These are phyloP conservation scores for Diaporthe sp. DNA, from an alignment of 2,329 filamentous ascomycete genomes.

Conservation along the genomic window DNA sequence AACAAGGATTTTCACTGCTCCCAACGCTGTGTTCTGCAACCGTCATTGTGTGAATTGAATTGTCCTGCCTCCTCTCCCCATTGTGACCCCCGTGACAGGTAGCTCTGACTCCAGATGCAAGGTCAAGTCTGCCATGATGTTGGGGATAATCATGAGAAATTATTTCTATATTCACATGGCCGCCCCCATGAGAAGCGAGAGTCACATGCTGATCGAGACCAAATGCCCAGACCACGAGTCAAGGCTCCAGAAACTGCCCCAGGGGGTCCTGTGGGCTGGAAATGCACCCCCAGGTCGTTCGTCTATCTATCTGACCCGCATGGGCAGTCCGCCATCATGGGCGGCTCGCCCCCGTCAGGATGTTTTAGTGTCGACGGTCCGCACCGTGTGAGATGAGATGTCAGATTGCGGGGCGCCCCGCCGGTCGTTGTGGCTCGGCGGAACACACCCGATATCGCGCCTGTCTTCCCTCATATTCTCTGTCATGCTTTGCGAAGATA, in stretches of 20 bases:
- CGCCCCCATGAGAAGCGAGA: not conserved
- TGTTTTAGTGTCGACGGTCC: conserved; percentile 6
- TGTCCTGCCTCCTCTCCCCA: too few species aligned
- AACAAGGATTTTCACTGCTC: not conserved
- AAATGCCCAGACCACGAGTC: not conserved
- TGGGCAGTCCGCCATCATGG: not conserved
- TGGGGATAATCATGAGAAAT: too few species aligned
- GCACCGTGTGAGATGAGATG: conserved; percentile 3
- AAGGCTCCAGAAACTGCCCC: not conserved
- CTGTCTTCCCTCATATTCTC: not conserved
- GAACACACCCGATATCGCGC: not conserved
- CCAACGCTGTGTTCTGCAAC: not conserved
- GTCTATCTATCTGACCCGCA: not conserved
- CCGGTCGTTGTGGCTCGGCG: not conserved
- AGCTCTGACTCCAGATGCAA: too few species aligned
- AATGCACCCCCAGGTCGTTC: too few species aligned
- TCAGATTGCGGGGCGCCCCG: conserved; percentile 17
- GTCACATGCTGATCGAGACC: too few species aligned
- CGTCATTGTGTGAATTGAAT: not conserved
- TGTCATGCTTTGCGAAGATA: not conserved
- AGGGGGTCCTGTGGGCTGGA: not conserved
- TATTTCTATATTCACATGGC: too few species aligned
- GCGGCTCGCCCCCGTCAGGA: not conserved
- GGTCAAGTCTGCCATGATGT: too few species aligned
- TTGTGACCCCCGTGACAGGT: too few species aligned